Evolutionary conservation across 768 basidiomycete species (phyloP).

Genomic region (Crassisporium funariophilum): DNA sequence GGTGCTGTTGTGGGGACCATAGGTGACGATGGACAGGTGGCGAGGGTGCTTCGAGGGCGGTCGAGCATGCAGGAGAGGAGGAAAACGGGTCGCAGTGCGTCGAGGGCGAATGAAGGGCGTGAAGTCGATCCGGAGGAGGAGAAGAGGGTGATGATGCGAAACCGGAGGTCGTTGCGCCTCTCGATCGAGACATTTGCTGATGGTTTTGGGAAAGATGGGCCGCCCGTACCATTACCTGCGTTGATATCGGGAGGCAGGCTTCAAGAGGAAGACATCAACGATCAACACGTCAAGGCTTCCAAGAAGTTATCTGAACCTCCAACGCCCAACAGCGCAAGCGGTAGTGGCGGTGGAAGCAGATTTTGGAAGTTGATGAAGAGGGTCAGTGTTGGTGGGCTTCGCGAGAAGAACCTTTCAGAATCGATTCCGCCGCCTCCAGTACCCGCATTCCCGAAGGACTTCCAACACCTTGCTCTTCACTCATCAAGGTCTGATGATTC

Average conservation of each 20-base stretch:
- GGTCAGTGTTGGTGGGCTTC: conserved; percentile 63
- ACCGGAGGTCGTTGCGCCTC: conserved; percentile 29
- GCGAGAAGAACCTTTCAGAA: conserved; percentile 49
- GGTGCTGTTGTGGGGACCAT: conserved; percentile 17
- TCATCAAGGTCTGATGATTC: conserved; percentile 9
- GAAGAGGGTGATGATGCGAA: conserved; percentile 11
- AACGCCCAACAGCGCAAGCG: not conserved
- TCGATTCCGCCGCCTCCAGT: conserved; percentile 44
- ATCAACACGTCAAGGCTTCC: not conserved
- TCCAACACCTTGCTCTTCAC: conserved; percentile 2
- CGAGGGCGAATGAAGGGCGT: conserved; percentile 17
- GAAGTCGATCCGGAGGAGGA: conserved; percentile 15
- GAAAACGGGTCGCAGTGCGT: conserved; percentile 13
- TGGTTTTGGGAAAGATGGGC: not conserved
- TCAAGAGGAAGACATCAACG: not conserved
- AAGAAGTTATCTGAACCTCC: not conserved
- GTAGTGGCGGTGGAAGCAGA: conserved; percentile 33
- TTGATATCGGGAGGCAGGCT: not conserved
- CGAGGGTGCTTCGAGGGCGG: too few relatives aligned
- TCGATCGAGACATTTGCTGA: conserved; percentile 34
- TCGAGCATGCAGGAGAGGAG: conserved; percentile 38
- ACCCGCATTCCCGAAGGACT: conserved; percentile 57
- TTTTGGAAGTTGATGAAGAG: conserved; percentile 74
- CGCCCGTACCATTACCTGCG: not conserved
- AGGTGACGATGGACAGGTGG: conserved; percentile 9